Conservation (phyloP, 2,329 filamentous ascomycete species). For the Claviceps quebecensis region DNA sequence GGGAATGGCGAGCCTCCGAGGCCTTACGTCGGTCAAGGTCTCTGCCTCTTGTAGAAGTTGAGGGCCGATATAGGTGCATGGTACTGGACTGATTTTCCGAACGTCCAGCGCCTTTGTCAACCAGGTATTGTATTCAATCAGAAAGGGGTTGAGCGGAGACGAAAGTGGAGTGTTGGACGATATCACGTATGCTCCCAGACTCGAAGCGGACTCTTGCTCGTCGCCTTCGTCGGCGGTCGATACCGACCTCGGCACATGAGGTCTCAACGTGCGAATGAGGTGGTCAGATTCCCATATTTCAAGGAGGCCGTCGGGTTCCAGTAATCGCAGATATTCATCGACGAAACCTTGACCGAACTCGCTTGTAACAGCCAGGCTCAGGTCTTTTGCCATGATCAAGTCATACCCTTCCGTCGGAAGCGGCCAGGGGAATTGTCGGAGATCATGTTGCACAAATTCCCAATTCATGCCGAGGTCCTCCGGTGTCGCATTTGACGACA, state of each 20-base stretch:
- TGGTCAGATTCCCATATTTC: constrained; percentile 89
- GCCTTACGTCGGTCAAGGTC: constrained; percentile 51
- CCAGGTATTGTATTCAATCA: constrained; percentile 77
- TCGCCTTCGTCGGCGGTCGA: constrained; percentile 26
- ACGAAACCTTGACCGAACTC: constrained; percentile 40
- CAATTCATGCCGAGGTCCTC: constrained; percentile 65
- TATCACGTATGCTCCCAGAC: constrained; percentile 69
- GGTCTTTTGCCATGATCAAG: constrained; percentile 76
- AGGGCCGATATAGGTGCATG: constrained; percentile 66
- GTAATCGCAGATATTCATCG: constrained; percentile 63
- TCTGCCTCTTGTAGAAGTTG: constrained; percentile 71
- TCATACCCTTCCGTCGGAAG: constrained; percentile 73
- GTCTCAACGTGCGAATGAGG: constrained; percentile 66
- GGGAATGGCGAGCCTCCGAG: constrained; percentile 72
- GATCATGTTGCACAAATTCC: constrained; percentile 78
- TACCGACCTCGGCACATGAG: constrained; percentile 48
- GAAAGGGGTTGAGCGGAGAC: constrained; percentile 64
- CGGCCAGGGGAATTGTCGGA: constrained; percentile 61
- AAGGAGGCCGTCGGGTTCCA: constrained; percentile 63
- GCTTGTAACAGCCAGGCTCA: constrained; percentile 51
- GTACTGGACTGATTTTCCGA: constrained; percentile 56
- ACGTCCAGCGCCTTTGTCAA: constrained; percentile 60
- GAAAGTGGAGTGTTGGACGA: constrained; percentile 72
- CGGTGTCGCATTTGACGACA: constrained; percentile 27
- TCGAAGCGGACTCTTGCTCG: constrained; percentile 49